Evolutionary conservation across 768 basidiomycete genomes (phyloP).

Genomic region (Clitopilus hobsonii): DNA sequence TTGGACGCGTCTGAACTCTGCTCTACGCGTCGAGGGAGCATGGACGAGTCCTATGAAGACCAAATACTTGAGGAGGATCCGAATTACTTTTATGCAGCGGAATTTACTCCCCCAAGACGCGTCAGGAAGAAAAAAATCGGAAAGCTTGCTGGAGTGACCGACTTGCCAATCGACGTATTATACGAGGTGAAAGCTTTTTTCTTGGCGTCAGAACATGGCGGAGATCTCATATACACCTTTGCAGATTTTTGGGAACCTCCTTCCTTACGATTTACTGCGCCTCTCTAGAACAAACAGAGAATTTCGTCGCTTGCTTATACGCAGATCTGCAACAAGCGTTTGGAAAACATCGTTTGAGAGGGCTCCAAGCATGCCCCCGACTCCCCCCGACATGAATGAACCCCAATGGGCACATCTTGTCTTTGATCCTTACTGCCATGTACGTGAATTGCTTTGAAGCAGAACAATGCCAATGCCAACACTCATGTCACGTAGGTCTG

Average conservation of each 20-base stretch:
- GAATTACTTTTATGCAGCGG: too few species aligned
- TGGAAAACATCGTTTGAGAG: slow-evolving; percentile 44
- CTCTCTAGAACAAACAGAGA: slow-evolving; percentile 45
- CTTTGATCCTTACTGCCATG: slow-evolving; percentile 51
- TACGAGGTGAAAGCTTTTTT: slow-evolving; percentile 26
- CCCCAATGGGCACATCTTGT: slow-evolving; percentile 33
- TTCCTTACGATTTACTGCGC: slow-evolving; percentile 45
- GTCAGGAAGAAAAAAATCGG: too few species aligned
- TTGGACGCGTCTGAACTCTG: too few species aligned
- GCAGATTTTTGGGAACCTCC: slow-evolving; percentile 48
- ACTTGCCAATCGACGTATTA: slow-evolving; percentile 35
- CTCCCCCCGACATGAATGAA: not conserved
- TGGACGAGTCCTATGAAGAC: too few species aligned
- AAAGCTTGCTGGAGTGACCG: slow-evolving; percentile 23
- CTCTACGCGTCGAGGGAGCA: too few species aligned
- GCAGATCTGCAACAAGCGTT: slow-evolving; percentile 36
- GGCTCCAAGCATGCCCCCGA: slow-evolving; percentile 19
- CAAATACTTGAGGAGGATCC: too few species aligned
- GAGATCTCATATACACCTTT: not conserved
- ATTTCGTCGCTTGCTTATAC: slow-evolving; percentile 45
- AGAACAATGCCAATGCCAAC: too few species aligned
- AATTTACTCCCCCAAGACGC: too few species aligned
- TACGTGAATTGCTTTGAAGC: too few species aligned
- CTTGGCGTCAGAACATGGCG: not conserved
- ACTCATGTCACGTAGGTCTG: too few species aligned